These are phyloP conservation scores for Castanea mollissima DNA, from an alignment of 306 rosid species.

Conservation along the genomic window DNA sequence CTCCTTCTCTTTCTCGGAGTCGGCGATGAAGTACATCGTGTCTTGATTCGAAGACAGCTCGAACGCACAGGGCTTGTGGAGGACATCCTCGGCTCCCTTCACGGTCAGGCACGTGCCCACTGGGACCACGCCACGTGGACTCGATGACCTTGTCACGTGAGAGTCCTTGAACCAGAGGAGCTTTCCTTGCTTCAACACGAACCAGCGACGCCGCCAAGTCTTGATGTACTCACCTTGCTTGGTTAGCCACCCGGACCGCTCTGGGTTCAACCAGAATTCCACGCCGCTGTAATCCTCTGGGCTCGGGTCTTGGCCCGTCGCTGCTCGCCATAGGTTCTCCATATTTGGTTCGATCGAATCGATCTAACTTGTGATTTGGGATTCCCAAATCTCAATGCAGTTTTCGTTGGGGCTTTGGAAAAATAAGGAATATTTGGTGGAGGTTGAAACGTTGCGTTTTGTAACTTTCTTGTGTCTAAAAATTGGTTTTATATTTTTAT, in stretches of 20 bases:
- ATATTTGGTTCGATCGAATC: slow-evolving; percentile 5
- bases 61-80: slow-evolving; percentile 58
- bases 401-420: no score
- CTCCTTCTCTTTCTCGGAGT: slow-evolving; percentile 53
- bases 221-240: slow-evolving; percentile 64
- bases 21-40: slow-evolving; percentile 60
- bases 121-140: slow-evolving; percentile 58
- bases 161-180: slow-evolving; percentile 60
- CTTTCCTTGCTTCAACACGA: slow-evolving; percentile 60
- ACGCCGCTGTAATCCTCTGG: slow-evolving; percentile 54
- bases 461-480: no score
- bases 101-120: slow-evolving; percentile 54
- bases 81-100: slow-evolving; percentile 60
- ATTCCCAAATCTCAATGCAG: no score
- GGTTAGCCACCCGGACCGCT: slow-evolving; percentile 56
- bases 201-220: slow-evolving; percentile 73
- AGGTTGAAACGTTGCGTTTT: no score
- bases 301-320: slow-evolving; percentile 59
- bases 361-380: no score
- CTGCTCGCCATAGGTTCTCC: slow-evolving; percentile 63
- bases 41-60: slow-evolving; percentile 51
- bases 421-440: no score
- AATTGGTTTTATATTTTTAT: no score
- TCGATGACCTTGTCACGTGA: slow-evolving; percentile 34
- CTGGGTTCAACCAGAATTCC: slow-evolving; percentile 57